Evolutionary conservation across 257 asterid genomes (phyloP), one percentile per base, ranked within the genome.

Genomic region (Solanum tarijense): DNA sequence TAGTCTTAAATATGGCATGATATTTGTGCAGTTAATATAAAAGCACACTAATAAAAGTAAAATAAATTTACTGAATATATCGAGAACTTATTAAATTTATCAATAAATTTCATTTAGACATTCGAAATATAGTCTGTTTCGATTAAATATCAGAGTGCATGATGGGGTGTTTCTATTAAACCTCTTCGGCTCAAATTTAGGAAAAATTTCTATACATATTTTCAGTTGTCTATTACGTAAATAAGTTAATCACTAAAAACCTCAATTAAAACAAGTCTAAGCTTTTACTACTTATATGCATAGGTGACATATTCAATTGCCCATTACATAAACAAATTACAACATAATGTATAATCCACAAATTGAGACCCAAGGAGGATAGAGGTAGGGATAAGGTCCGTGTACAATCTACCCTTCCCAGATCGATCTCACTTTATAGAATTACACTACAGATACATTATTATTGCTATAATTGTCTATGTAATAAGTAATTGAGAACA

Each of bases 361-460:
- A 52, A 52, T 52, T 18, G 62, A 2, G 10, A 52, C 7, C 23
- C 7, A 52, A 52, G n/a, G 9, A 16, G 23, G 21, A 52, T 52
- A 52, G 0, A 5, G 0, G 0, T 52, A 52, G 9, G 3, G 1
- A 13, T 52, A 52, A 6, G 4, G 0, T 52, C 0, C 16, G 23
- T 52, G 4, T 52, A 52, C 2, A 46, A 4, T 46, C 55, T 46
- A 12, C 6, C 13, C 55, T 52, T 16, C 9, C 3, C 60, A 18
- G 0, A 52, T 16, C 4, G 62, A 18, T 16, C 4, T 52, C 62
- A 0, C 60, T 48, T 14, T 16, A 48, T 6, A 52, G 1, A 1
- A 52, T 52, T 52, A 52, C 9, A 52, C 62, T 52, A 52, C 3
- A 16, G 0, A 52, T 55, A 20, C 20, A 55, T 1, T 55, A 20